Evolutionary conservation across 2,329 filamentous ascomycete species (phyloP), one percentile per base, ranked within the genome.

Genomic region (Pleoardoris graminearum): DNA sequence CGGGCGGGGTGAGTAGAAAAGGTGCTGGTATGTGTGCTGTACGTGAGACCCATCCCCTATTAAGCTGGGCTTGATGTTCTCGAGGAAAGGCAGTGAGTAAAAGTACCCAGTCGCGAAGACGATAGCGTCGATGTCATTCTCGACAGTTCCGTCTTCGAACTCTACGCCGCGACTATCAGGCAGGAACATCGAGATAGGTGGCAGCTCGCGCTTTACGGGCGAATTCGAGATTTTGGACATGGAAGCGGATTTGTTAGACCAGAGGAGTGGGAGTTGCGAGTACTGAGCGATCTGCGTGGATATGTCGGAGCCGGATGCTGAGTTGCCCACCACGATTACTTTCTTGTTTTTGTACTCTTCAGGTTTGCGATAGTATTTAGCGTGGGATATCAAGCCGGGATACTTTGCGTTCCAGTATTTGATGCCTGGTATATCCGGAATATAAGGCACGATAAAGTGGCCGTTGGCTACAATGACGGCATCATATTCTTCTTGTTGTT

Each of bases 41-140:
- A 92, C 85, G 23, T 88, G 82, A 29, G 81, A 82, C 0, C 92
- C 92, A 49, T 85, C 82, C 0, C 82, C 85, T 50, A 92, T 80
- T 1, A 91, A 68, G 0, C 83, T 77, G 0, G 85, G 80, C 1
- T 71, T 48, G 3, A 84, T 66, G 3, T 89, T 50, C 2, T 80
- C 62, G 0, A 86, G 69, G 66, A 96, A 97, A 0, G 91, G 91
- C 52, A 88, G 89, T 4, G 87, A 86, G 74, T 90, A 96, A 51
- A 96, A 83, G 65, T 95, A 97, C 0, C 93, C 93, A 0, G 93
- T 97, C 70, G 90, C 92, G 72, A 93, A 97, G 23, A 97, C 70
- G 5, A 97, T 76, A 1, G 84, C 82, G 65, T 97, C 92, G 50
- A 97, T 74, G 29, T 85, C 77, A 3, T 75, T 75, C 65, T 91